Base-by-base conservation (phyloP, 148 eudicot species). In the Silene conica region DNA sequence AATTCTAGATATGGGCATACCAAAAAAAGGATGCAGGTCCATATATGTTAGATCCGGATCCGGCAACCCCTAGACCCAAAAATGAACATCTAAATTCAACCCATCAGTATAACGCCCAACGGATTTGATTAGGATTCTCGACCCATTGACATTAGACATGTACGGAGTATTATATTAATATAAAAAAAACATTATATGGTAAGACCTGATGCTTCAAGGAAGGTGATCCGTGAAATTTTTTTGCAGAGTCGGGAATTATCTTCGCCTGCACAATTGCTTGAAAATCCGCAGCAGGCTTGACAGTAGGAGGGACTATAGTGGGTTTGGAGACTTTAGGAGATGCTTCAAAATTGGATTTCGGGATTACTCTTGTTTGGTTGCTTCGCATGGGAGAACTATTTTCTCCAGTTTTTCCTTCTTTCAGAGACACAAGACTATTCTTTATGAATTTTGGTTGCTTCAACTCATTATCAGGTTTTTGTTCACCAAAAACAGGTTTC, bases 311-410 rank as follows among this genome's bases (percentile, higher is more conserved):
- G 76, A 84, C 83, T 45, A 85, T 77, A 79, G 84, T 76, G 46
- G 87, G 85, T 81, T 84, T 96, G 20, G 88, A 65, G 59, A 89
- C 77, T 78, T 84, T 90, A 63, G 92, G 86, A 45, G 83, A 73
- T 48, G 81, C 87, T 83, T 92, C 97, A 7, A 78, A 52, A 67
- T 73, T 76, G 73, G 84, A 72, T 77, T 81, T 86, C 77, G 82
- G 89, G 67, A 23, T 77, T 77, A 61, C 52, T 74, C 84, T 85
- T 68, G 79, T 70, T 63, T 85, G 83, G 75, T 69, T 84, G 67
- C 83, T 83, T 87, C 99, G 87, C 90, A 92, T 76, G 3, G 99
- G 99, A 63, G 99, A 96, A 80, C 92, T 86, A 72, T 74, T 85
- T 79, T 92, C 99, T 84, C 99, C 83, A 74, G 72, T 77, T 80